These are phyloP conservation scores for Paecilomyces sp. DNA, from an alignment of 2,329 filamentous ascomycete species.

Conservation along the genomic window DNA sequence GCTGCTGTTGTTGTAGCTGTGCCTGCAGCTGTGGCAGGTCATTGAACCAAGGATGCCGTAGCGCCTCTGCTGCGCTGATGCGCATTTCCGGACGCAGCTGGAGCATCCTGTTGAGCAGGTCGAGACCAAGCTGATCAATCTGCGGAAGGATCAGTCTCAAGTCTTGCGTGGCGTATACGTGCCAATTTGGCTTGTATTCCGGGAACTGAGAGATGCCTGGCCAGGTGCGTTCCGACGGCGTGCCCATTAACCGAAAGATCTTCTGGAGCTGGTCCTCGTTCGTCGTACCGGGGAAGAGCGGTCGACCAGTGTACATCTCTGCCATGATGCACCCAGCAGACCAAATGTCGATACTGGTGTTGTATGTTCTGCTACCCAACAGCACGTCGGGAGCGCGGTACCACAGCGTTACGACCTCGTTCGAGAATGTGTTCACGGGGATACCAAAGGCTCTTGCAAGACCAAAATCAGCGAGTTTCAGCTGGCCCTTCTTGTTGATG, in stretches of 20 bases:
- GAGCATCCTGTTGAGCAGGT: slow-evolving; percentile 82
- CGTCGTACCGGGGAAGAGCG: slow-evolving; percentile 92
- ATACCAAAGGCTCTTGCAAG: slow-evolving; percentile 93
- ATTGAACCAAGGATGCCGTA: slow-evolving; percentile 89
- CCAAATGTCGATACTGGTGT: slow-evolving; percentile 99
- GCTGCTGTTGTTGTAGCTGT: slow-evolving; percentile 36
- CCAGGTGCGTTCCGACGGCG: slow-evolving; percentile 91
- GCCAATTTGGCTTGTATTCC: slow-evolving; percentile 96
- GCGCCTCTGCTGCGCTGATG: slow-evolving; percentile 77
- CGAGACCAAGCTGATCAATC: slow-evolving; percentile 80
- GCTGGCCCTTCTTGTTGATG: slow-evolving; percentile 81
- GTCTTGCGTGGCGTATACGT: slow-evolving; percentile 90
- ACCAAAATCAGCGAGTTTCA: slow-evolving; percentile 93
- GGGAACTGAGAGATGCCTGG: slow-evolving; percentile 89
- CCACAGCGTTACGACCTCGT: slow-evolving; percentile 96
- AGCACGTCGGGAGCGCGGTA: slow-evolving; percentile 95
- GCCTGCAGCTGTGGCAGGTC: slow-evolving; percentile 51
- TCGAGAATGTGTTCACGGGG: slow-evolving; percentile 95
- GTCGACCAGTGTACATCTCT: slow-evolving; percentile 95
- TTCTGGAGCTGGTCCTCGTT: slow-evolving; percentile 97
- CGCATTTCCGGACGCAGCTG: slow-evolving; percentile 88
- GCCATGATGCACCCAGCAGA: slow-evolving; percentile 99
- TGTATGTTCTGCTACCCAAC: slow-evolving; percentile 89
- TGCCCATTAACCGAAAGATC: slow-evolving; percentile 98
- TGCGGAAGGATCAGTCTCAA: slow-evolving; percentile 79